Percentiles rank a stretch among this genome's conserved stretches.
Evolutionary conservation across 2,329 filamentous ascomycete species (phyloP).

Genomic region (Aspergillus carbonarius): DNA sequence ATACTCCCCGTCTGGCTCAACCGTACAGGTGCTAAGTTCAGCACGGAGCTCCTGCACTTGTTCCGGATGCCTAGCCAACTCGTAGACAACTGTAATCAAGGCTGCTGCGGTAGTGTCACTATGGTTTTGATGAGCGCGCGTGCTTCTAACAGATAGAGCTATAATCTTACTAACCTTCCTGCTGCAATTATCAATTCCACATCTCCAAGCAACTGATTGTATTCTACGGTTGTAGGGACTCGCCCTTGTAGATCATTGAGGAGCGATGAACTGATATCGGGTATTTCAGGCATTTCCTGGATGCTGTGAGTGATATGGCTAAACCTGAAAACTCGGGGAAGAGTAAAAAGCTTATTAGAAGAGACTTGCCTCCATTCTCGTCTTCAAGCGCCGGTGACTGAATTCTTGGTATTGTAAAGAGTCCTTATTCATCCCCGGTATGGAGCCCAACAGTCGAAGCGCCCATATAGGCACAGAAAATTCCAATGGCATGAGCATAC

Average conservation of each 20-base stretch:
- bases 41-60: neutral
- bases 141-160: rapidly evolving
- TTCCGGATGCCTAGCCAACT: neutral
- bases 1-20: neutral
- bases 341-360: neutral
- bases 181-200: neutral
- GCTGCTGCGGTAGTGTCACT: constrained; percentile 10
- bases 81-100: neutral
- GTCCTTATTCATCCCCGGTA: neutral
- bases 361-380: neutral
- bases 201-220: neutral
- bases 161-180: neutral
- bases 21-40: neutral
- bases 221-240: neutral
- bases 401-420: neutral
- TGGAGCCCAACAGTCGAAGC: neutral
- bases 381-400: neutral
- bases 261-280: neutral
- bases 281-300: neutral
- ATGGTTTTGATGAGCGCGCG: neutral
- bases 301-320: neutral
- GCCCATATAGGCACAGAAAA: neutral
- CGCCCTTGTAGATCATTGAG: neutral
- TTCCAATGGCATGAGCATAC: neutral
- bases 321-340: too few species aligned